Evolutionary conservation across 2,329 filamentous ascomycete species (phyloP).

Genomic region (Corniculantispora saksenae): DNA sequence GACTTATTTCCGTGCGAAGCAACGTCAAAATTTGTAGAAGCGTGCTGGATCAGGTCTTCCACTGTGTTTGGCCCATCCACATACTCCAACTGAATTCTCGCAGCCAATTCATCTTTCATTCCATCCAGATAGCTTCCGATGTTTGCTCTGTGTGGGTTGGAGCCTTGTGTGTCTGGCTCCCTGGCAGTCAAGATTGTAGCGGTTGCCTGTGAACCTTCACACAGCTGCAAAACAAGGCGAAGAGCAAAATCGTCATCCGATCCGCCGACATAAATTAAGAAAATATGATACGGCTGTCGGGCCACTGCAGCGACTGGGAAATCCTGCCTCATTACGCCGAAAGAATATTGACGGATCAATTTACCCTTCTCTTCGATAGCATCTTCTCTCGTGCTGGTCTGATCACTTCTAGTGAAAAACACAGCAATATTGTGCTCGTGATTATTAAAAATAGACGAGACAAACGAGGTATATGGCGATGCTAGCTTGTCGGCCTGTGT

Average conservation of each 20-base stretch:
- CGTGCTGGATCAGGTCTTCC: conserved; percentile 28
- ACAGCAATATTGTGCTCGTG: conserved; percentile 71
- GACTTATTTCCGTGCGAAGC: conserved; percentile 18
- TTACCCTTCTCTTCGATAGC: conserved; percentile 47
- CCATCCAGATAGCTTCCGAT: conserved; percentile 21
- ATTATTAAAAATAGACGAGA: conserved; percentile 65
- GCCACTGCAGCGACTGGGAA: conserved; percentile 57
- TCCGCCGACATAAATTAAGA: conserved; percentile 84
- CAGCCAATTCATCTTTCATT: conserved; percentile 18
- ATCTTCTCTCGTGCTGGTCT: conserved; percentile 38
- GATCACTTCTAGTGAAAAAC: conserved; percentile 64
- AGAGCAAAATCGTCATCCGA: conserved; percentile 79
- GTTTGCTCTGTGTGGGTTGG: conserved; percentile 9
- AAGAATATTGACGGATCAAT: conserved; percentile 56
- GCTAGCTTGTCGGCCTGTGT: conserved; percentile 40
- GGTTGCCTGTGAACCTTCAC: conserved; percentile 75
- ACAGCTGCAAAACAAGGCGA: conserved; percentile 79
- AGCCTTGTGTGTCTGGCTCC: background rate
- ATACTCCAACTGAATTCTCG: conserved; percentile 27
- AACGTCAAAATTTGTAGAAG: conserved; percentile 17
- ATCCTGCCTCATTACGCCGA: conserved; percentile 58
- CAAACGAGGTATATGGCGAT: conserved; percentile 68
- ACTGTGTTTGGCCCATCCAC: conserved; percentile 20
- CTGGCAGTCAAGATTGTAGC: conserved; percentile 62
- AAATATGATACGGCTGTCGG: conserved; percentile 78